These are phyloP conservation scores for Alternaria burnsii DNA, from an alignment of 2,329 filamentous ascomycete species.

Conservation along the genomic window DNA sequence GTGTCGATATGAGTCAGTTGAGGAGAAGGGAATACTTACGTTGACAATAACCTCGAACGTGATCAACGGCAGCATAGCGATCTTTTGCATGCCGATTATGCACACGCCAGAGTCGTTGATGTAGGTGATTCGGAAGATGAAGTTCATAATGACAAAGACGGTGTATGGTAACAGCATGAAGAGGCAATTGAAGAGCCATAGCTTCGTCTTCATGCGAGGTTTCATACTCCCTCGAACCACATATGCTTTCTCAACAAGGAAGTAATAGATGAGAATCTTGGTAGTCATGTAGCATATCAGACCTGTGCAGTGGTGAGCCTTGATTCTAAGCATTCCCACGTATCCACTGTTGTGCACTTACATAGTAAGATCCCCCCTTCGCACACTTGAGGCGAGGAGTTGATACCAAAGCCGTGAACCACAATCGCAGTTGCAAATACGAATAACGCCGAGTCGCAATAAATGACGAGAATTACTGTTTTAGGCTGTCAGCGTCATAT, in stretches of 20 bases:
- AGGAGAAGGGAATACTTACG: constrained; percentile 39
- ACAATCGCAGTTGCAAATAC: constrained; percentile 66
- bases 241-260: constrained; percentile 71
- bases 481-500: background rate
- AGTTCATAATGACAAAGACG: constrained; percentile 65
- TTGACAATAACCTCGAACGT: constrained; percentile 69
- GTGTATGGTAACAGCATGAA: constrained; percentile 59
- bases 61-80: constrained; percentile 69
- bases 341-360: constrained; percentile 7
- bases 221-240: constrained; percentile 65
- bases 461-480: constrained; percentile 67
- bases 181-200: constrained; percentile 69
- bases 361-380: constrained; percentile 68
- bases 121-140: constrained; percentile 67
- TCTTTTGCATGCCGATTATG: constrained; percentile 68
- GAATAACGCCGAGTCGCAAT: constrained; percentile 68
- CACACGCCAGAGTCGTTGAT: constrained; percentile 63
- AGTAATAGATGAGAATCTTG: constrained; percentile 72
- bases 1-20: constrained; percentile 1
- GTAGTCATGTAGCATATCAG: constrained; percentile 69
- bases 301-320: constrained; percentile 24
- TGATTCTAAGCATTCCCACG: background rate
- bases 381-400: constrained; percentile 61
- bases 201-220: constrained; percentile 62
- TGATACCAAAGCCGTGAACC: constrained; percentile 65